Conservation (phyloP, 768 basidiomycete genomes). For the Termitomyces heimii region DNA sequence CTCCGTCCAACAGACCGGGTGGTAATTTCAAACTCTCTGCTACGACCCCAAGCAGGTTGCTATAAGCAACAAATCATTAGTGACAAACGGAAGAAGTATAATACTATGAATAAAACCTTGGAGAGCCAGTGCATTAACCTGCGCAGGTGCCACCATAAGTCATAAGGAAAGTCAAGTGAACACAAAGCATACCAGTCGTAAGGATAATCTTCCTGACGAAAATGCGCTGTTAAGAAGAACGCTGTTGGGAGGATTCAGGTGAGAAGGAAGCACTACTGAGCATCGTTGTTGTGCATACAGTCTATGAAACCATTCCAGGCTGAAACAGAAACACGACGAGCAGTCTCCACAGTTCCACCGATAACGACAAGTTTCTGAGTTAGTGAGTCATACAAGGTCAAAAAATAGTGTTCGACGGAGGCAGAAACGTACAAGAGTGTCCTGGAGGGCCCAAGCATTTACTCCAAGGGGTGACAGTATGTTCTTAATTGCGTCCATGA, state of each 20-base stretch:
- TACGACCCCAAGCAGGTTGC: conserved; percentile 90
- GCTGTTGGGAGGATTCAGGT: conserved; percentile 30
- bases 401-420: not conserved
- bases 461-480: conserved; percentile 67
- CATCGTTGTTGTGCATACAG: conserved; percentile 39
- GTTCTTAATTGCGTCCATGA: conserved; percentile 69
- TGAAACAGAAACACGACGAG: conserved; percentile 71
- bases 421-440: conserved; percentile 56
- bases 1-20: conserved; percentile 67
- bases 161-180: conserved; percentile 3
- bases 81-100: not conserved
- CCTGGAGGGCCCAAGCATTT: conserved; percentile 66
- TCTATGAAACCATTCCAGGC: conserved; percentile 90
- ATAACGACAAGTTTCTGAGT: conserved; percentile 83
- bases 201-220: conserved; percentile 82
- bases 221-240: conserved; percentile 87
- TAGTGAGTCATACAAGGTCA: conserved; percentile 9
- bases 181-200: conserved; percentile 62
- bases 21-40: conserved; percentile 86
- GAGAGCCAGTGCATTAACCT: conserved; percentile 90
- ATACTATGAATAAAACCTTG: conserved; percentile 41
- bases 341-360: conserved; percentile 85
- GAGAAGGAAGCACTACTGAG: not conserved
- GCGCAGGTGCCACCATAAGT: conserved; percentile 3
- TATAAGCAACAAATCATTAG: conserved; percentile 20